Conservation (phyloP, 371 early-diverging fungal genomes). For the Zychaea mexicana region DNA sequence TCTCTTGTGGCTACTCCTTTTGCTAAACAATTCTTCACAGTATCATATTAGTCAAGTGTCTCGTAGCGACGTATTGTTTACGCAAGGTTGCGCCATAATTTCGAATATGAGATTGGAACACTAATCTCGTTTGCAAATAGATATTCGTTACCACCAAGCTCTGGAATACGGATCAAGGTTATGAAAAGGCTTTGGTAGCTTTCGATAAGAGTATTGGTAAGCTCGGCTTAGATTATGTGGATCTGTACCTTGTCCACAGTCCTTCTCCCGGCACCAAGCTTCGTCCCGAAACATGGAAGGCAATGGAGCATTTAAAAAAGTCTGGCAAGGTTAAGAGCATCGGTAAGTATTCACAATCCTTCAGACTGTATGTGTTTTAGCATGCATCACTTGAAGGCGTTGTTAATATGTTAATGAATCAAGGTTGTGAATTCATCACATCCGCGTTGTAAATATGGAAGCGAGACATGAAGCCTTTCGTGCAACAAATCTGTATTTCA, state of each 20-base stretch:
- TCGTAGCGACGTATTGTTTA: too few relatives aligned
- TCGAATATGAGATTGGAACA: too few relatives aligned
- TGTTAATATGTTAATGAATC: too few relatives aligned
- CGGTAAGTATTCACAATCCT: conserved; percentile 28
- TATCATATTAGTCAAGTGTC: not conserved
- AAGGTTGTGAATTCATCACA: too few relatives aligned
- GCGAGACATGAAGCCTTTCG: too few relatives aligned
- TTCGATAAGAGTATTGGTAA: conserved; percentile 50
- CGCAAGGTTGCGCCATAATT: not conserved
- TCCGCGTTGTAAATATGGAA: too few relatives aligned
- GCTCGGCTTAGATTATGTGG: conserved; percentile 66
- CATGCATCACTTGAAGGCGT: too few relatives aligned
- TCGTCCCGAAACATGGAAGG: conserved; percentile 48
- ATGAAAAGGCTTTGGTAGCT: conserved; percentile 44
- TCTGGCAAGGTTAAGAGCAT: conserved; percentile 51
- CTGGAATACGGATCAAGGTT: conserved; percentile 49
- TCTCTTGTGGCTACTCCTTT: not conserved
- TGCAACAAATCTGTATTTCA: too few relatives aligned
- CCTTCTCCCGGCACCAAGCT: conserved; percentile 54
- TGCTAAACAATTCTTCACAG: too few relatives aligned
- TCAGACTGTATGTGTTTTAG: too few relatives aligned
- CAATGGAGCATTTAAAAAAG: conserved; percentile 40
- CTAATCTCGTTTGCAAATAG: too few relatives aligned
- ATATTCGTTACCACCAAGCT: conserved; percentile 81
- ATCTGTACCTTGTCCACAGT: conserved; percentile 76